A percentile compares a stretch with the other conserved stretches of the same genome.
Evolutionary conservation across 495 filamentous ascomycete species (phyloP).

Genomic region (Entonaema liquescens): DNA sequence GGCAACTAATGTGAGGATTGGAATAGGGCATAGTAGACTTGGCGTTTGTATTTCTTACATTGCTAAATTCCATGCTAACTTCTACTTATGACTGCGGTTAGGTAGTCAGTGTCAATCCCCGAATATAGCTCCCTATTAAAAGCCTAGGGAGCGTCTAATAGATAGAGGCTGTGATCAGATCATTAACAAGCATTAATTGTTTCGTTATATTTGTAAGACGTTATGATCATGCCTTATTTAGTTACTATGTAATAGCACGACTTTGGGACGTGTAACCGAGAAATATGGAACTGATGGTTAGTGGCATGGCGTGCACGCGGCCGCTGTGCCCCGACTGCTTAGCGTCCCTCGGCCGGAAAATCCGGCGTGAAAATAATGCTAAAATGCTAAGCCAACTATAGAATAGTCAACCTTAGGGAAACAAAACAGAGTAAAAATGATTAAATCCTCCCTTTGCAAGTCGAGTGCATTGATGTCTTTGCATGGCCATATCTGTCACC

Average conservation of each 20-base stretch:
- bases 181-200: too few species aligned
- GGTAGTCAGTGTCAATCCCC: too few species aligned
- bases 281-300: not conserved
- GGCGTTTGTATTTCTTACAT: not conserved
- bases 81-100: not conserved
- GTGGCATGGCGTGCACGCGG: not conserved
- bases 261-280: not conserved
- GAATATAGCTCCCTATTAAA: not conserved
- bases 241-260: not conserved
- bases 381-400: not conserved
- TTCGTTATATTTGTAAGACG: not conserved
- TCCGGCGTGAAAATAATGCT: not conserved
- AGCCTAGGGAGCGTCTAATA: not conserved
- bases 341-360: not conserved
- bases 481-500: not conserved
- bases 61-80: not conserved
- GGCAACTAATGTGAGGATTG: constrained; percentile 1
- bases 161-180: not conserved
- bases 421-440: not conserved
- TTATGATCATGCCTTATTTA: not conserved
- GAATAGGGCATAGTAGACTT: not conserved
- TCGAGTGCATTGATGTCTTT: not conserved
- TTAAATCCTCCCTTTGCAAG: not conserved
- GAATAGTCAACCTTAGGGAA: not conserved
- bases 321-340: not conserved